Evolutionary conservation across 441 rosid genomes (phyloP).

Genomic region (Corymbia citriodora): DNA sequence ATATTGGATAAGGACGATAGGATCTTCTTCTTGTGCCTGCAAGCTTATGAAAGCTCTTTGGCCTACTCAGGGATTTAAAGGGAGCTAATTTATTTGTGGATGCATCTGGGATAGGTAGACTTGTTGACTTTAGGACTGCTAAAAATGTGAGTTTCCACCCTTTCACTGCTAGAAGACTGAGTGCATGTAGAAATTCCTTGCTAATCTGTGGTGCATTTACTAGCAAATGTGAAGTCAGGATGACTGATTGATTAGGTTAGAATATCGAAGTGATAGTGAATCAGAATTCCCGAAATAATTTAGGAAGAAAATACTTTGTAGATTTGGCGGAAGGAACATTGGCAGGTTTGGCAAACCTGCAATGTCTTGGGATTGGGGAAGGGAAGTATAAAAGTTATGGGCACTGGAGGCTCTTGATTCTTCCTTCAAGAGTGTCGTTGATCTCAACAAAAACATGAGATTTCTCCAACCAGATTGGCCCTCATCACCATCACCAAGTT

Average conservation of each 20-base stretch:
- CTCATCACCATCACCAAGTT: too few relatives aligned
- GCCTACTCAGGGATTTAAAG: constrained; percentile 64
- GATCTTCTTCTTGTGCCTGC: neutral
- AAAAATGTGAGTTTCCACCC: constrained; percentile 62
- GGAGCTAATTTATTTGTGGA: constrained; percentile 93
- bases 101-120: constrained; percentile 90
- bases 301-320: neutral
- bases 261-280: neutral
- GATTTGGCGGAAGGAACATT: too few relatives aligned
- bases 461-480: too few relatives aligned
- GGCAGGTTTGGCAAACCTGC: too few relatives aligned
- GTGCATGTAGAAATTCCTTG: neutral
- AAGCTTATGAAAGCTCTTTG: neutral
- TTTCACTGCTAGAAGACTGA: neutral
- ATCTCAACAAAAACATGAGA: too few relatives aligned
- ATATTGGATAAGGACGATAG: neutral
- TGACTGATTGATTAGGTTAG: neutral
- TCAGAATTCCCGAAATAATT: accelerated
- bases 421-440: too few relatives aligned
- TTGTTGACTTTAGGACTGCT: constrained; percentile 93
- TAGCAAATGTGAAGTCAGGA: neutral
- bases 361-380: too few relatives aligned
- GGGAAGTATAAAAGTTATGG: too few relatives aligned
- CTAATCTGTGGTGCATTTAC: neutral
- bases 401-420: too few relatives aligned